Evolutionary conservation across 495 filamentous ascomycete genomes (phyloP).

Genomic region (Talaromyces trachyspermus): DNA sequence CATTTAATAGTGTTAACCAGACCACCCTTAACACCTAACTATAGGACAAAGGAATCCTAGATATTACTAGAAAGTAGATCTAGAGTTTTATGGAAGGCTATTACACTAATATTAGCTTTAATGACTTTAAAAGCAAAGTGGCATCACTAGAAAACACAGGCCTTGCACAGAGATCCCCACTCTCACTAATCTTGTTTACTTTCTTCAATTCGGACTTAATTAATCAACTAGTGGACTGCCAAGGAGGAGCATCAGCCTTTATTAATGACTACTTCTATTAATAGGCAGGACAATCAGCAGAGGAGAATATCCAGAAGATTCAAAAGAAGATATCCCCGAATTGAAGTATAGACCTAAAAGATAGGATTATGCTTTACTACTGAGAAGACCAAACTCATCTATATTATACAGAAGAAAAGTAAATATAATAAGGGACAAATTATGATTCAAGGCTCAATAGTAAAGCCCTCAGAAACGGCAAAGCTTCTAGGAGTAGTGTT

Average conservation of each 20-base stretch:
- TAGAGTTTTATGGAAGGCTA: not conserved
- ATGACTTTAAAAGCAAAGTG: not conserved
- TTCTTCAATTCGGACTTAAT: constrained; percentile 24
- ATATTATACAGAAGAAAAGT: not conserved
- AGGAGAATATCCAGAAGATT: constrained; percentile 16
- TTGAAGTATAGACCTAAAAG: not conserved
- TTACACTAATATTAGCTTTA: not conserved
- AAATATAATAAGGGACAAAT: constrained; percentile 1
- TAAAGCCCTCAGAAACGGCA: not conserved
- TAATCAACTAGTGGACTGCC: constrained; percentile 13
- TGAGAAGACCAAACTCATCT: not conserved
- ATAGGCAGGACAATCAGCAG: constrained; percentile 11
- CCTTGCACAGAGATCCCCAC: constrained; percentile 19
- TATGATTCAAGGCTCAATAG: not conserved
- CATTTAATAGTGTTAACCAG: not conserved
- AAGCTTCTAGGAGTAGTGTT: not conserved
- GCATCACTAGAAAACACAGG: constrained; percentile 11
- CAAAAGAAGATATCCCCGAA: constrained; percentile 7
- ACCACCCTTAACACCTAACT: not conserved
- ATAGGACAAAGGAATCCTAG: not conserved
- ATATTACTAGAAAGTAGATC: not conserved
- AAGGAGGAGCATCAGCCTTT: constrained; percentile 17
- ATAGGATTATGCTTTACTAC: not conserved
- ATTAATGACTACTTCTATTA: constrained; percentile 21
- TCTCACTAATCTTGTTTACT: constrained; percentile 20